A percentile compares a stretch with the other conserved stretches of the same genome.
These are phyloP conservation scores for Setomelanomma holmii DNA, from an alignment of 2,329 filamentous ascomycete species.

Conservation along the genomic window DNA sequence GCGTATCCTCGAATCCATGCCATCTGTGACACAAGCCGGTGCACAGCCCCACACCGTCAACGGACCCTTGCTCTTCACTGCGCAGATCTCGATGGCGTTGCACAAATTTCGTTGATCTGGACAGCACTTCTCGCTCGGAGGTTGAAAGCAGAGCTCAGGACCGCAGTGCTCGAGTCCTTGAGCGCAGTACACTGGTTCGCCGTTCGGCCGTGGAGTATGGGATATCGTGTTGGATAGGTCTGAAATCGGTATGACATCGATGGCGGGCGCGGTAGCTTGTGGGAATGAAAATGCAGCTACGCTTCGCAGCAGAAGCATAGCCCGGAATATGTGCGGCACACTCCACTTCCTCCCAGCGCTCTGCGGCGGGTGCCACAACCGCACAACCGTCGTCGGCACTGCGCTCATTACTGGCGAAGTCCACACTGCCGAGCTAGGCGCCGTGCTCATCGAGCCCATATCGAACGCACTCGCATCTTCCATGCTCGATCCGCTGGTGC, in stretches of 20 bases:
- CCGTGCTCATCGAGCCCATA: neutral
- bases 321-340: neutral
- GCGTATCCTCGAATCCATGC: neutral
- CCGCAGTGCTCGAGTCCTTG: neutral
- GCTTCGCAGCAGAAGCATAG: neutral
- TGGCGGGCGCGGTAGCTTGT: neutral
- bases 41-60: neutral
- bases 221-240: neutral
- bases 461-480: neutral
- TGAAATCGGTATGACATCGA: neutral
- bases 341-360: neutral
- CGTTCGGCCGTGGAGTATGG: neutral
- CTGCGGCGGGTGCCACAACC: neutral
- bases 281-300: neutral
- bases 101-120: neutral
- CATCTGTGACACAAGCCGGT: neutral
- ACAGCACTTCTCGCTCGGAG: neutral
- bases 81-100: neutral
- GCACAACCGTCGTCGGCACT: neutral
- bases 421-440: neutral
- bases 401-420: neutral
- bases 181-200: neutral
- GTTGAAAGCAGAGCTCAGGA: neutral
- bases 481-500: neutral
- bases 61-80: neutral